Base-by-base conservation (phyloP, 192 early-diverging fungal species). In the Podila epigama region DNA sequence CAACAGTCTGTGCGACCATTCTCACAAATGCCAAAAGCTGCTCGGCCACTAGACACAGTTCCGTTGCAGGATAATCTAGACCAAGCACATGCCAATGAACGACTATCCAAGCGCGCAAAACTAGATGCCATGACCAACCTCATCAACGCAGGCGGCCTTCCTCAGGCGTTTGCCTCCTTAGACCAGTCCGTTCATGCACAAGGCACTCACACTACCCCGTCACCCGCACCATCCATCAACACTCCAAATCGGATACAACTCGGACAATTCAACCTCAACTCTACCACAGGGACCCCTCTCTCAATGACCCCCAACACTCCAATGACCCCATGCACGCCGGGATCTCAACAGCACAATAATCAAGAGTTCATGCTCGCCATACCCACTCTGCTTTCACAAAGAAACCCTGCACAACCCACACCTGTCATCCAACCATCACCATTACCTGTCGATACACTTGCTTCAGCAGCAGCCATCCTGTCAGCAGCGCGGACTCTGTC, bases 41-140 rank as follows among this genome's bases (percentile, higher is more conserved):
- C 44, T 22, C 44, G 44, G 25, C 44, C 44, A 18, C 25, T 48
- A 20, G 44, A 48, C 7, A 6, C 37, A 20, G 9, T 15, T 22
- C 44, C n/a, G 41, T 25, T 40, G 1, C 50, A 32, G 16, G 56
- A 37, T 27, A 34, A 53, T 32, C 2, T 22, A 8, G 29, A 51
- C 11, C 60, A 37, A 11, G 27, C 36, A 28, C 57, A 73, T 20
- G 58, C 8, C 3, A 22, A 73, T 8, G 42, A 42, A 15, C 71
- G 33, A 41, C 51, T 66, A 5, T 50, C 65, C 15, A 75, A 75
- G 53, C 64, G 65, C 13, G 61, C 64, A n/a, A 75, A 66, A 31
- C 57, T 75, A 0, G 71, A 67, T 34, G 65, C 71, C 0, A 35
- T 75, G 11, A 59, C 71, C 35, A 54, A 63, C 32, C 64, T 68